Evolutionary conservation across 1,284 basidiomycete species (phyloP).

Genomic region (Trametes polyzona): DNA sequence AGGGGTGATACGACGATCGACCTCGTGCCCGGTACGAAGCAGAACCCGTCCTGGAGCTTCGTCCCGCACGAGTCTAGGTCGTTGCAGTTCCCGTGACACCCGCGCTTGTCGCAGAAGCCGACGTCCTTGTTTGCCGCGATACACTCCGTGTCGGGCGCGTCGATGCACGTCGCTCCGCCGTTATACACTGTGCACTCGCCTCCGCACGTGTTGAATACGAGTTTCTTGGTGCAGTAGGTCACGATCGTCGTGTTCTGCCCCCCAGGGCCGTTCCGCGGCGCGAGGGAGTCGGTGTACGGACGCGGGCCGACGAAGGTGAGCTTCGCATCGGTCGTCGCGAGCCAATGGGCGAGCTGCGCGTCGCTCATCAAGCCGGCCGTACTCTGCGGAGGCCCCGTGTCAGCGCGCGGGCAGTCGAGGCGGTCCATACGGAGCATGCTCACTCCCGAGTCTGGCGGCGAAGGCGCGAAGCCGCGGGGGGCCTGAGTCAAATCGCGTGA

Average conservation of each 20-base stretch:
- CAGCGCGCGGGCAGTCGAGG: not conserved
- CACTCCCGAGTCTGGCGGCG: not conserved
- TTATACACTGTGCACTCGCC: conserved; percentile 2
- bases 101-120: not conserved
- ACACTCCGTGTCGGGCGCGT: not conserved
- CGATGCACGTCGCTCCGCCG: not conserved
- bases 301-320: not conserved
- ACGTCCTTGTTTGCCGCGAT: not conserved
- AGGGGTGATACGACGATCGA: not conserved
- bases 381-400: not conserved
- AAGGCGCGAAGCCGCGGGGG: not conserved
- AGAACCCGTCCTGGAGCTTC: not conserved
- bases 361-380: not conserved
- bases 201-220: not conserved
- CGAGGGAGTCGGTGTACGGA: not conserved
- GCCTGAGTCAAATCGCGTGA: not conserved
- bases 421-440: not conserved
- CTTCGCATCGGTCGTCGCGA: not conserved
- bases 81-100: not conserved
- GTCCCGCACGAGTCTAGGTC: not conserved
- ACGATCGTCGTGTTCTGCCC: not conserved
- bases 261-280: not conserved
- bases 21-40: not conserved
- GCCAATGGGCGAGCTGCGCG: not conserved
- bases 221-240: not conserved